phyloP scores from a whole-genome alignment of 345 rosid genomes.

The Jatropha curcas region DNA sequence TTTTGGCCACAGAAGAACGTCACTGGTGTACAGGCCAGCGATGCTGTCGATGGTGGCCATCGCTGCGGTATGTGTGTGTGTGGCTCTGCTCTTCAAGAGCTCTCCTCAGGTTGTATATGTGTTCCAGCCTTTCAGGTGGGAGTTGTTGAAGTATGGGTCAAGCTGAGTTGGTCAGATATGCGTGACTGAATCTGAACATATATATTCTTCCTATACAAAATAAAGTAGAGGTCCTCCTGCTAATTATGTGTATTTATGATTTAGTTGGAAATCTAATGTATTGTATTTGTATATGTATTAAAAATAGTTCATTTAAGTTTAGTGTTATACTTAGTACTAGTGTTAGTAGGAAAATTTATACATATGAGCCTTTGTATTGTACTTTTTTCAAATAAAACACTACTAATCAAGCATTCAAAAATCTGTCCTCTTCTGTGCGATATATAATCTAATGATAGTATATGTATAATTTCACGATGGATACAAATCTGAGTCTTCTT shows the following conservation, averaged over 20 bases:
- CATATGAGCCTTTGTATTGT: not conserved
- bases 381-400: no score
- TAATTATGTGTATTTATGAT: slow-evolving; percentile 14
- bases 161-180: no score
- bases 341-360: not conserved
- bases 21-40: slow-evolving; percentile 86
- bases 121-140: slow-evolving; percentile 98
- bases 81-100: slow-evolving; percentile 93
- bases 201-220: no score
- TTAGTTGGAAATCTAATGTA: slow-evolving; percentile 7
- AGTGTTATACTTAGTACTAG: not conserved
- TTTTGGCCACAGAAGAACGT: slow-evolving; percentile 44
- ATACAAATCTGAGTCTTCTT: no score
- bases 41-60: slow-evolving; percentile 93
- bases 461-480: no score
- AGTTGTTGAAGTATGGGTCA: slow-evolving; percentile 73
- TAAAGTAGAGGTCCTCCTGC: not conserved
- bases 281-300: not conserved
- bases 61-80: slow-evolving; percentile 95
- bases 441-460: no score
- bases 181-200: no score
- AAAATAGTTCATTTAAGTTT: slow-evolving; percentile 17
- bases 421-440: no score
- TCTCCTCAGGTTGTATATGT: slow-evolving; percentile 81
- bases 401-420: no score